Percentiles rank a stretch among this genome's conserved stretches.
Evolutionary conservation across 2,329 filamentous ascomycete genomes (phyloP).

Genomic region (Pochonia chlamydosporia): DNA sequence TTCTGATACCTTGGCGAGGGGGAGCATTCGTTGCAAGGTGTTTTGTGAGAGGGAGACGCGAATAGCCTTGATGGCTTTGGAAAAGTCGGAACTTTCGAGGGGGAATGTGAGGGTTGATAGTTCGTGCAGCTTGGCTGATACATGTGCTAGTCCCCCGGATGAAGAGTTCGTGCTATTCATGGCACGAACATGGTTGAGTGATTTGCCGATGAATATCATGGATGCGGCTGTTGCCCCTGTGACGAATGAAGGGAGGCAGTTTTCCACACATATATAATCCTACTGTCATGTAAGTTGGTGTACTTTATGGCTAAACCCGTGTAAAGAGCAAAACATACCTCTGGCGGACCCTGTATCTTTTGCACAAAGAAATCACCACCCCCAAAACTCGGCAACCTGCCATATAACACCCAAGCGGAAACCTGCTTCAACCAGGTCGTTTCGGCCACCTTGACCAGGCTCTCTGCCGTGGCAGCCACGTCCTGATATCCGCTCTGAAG

Average conservation of each 20-base stretch:
- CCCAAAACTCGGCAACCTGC: conserved; percentile 71
- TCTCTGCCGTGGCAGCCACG: conserved; percentile 69
- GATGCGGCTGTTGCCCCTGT: conserved; percentile 68
- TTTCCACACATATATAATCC: conserved; percentile 53
- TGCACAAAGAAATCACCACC: conserved; percentile 83
- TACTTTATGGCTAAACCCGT: not conserved
- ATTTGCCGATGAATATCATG: conserved; percentile 86
- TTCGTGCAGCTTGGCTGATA: conserved; percentile 63
- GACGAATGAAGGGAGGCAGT: conserved; percentile 74
- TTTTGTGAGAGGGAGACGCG: conserved; percentile 78
- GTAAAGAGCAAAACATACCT: conserved; percentile 25
- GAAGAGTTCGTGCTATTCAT: conserved; percentile 40
- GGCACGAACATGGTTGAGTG: conserved; percentile 74
- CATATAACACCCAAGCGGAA: conserved; percentile 86
- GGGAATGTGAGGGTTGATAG: conserved; percentile 67
- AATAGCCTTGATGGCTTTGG: conserved; percentile 68
- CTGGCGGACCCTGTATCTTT: conserved; percentile 35
- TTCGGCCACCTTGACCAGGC: conserved; percentile 73
- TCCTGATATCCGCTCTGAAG: conserved; percentile 85
- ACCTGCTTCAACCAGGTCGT: conserved; percentile 87
- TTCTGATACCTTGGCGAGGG: conserved; percentile 69
- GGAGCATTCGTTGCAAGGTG: conserved; percentile 75
- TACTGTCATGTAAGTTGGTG: conserved; percentile 16
- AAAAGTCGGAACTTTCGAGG: conserved; percentile 64
- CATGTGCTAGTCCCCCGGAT: conserved; percentile 49